Base-by-base conservation (phyloP, 2,329 filamentous ascomycete genomes). In the Colletotrichum incanum region DNA sequence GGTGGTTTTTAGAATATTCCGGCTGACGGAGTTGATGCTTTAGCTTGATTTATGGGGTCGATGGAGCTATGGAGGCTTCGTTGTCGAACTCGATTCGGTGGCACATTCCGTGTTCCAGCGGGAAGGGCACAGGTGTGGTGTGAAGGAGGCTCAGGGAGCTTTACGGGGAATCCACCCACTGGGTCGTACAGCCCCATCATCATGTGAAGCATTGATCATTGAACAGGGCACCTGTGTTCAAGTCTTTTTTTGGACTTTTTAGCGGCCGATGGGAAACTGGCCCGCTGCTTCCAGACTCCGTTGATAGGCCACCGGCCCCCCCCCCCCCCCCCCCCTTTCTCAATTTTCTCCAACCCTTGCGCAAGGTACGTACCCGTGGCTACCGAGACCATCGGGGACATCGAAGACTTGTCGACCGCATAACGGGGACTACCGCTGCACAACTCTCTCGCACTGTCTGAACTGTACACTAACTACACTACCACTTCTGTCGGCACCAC, bases 181-280 rank as follows among this genome's bases (percentile, higher is more conserved):
- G 34, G 31, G 26, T 37, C n/a, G 45, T 63, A 45, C 41, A 31
- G 47, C 31, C 34, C 60, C 60, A 62, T 50, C 47, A 14, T 28
- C 47, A 52, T 52, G 60, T 41, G 47, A 47, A 20, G 60, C 60
- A 62, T 56, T 58, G 55, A 58, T 41, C 37, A 58, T 34, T 58
- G n/a, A 23, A 41, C 55, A 58, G 61, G 62, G 26, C 50, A 52
- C 28, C 8, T 16, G 8, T 9, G 26, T 34, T n/a, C 56, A 23
- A 54, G 41, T 64, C 67, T 75, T 72, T 66, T 72, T 66, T 66
- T 73, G 73, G 52, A 63, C 41, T 16, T 54, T 45, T 50, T 54
- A 71, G 62, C 50, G 61, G 60, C 66, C 43, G 66, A 65, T 65
- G 66, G 34, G 60, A 43, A 62, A 62, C 28, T 49, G 23, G 18